Evolutionary conservation across 2,329 filamentous ascomycete species (phyloP).

Genomic region (Pyrenophora tritici-repentis): DNA sequence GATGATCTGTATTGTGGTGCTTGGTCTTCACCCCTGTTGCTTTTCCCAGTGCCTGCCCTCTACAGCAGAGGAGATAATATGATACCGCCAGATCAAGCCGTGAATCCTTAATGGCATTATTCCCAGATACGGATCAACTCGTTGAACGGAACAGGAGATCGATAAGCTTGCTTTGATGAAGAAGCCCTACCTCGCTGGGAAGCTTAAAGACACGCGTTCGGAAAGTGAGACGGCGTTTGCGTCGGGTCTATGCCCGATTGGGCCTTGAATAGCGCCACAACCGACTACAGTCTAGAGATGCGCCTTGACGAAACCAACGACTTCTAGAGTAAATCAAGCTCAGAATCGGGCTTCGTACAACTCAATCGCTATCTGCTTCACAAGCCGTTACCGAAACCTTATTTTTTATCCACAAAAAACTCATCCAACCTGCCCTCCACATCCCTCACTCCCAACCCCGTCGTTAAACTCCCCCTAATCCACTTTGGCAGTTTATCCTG

Average conservation of each 20-base stretch:
- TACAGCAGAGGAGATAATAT: background rate
- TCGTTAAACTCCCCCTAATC: conserved; percentile 73
- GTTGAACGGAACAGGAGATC: background rate
- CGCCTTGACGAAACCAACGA: background rate
- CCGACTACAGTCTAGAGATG: background rate
- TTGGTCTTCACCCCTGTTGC: background rate
- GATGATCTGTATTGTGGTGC: background rate
- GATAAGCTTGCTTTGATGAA: background rate
- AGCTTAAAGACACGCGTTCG: conserved; percentile 15
- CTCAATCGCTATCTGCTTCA: too few relatives aligned
- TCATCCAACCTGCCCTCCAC: conserved; percentile 46
- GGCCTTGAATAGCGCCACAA: conserved; percentile 19
- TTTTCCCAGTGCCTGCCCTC: background rate
- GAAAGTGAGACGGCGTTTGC: conserved; percentile 12
- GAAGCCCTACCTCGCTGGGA: background rate
- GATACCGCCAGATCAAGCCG: too few relatives aligned
- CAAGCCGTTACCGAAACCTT: background rate
- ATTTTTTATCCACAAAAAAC: conserved; percentile 46
- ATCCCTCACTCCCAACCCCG: conserved; percentile 49
- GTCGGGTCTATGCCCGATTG: conserved; percentile 9
- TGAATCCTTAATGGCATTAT: too few relatives aligned
- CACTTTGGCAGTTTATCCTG: conserved; percentile 81
- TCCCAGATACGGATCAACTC: too few relatives aligned
- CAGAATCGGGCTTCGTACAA: too few relatives aligned
- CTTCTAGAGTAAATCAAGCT: too few relatives aligned